Evolutionary conservation across 164 flowering plant genomes (phyloP).

Genomic region (Umbilicus rupestris): DNA sequence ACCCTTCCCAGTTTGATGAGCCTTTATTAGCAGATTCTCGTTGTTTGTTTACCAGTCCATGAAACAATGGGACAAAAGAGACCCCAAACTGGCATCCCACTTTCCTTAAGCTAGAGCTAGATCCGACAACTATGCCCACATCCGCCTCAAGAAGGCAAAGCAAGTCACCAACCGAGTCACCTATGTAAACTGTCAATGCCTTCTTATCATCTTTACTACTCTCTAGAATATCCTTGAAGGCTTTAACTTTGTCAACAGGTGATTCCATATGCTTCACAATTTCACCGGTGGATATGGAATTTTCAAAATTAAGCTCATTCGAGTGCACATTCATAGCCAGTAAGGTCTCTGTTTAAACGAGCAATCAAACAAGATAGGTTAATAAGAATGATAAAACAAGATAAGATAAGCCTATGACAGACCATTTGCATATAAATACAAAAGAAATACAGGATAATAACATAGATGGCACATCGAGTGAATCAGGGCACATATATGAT

Average conservation of each 20-base stretch:
- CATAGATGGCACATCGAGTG: not conserved
- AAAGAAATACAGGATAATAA: too few species aligned
- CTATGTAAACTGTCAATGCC: constrained; percentile 42
- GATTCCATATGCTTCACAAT: constrained; percentile 40
- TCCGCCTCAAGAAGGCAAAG: constrained; percentile 64
- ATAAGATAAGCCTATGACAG: too few species aligned
- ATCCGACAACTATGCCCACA: constrained; percentile 54
- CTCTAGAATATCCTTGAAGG: constrained; percentile 24
- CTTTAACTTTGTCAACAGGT: constrained; percentile 47
- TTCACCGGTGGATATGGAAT: constrained; percentile 43
- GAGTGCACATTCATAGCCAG: constrained; percentile 30
- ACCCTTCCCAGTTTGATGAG: constrained; percentile 32
- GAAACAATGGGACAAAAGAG: constrained; percentile 45
- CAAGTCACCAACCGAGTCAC: constrained; percentile 57
- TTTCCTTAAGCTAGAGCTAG: constrained; percentile 50
- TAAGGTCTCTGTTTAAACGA: constrained; percentile 31
- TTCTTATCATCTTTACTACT: constrained; percentile 17
- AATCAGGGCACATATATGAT: not conserved
- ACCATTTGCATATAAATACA: too few species aligned
- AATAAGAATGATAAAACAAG: not conserved
- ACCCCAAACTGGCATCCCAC: constrained; percentile 50
- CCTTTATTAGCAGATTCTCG: constrained; percentile 22
- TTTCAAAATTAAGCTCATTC: constrained; percentile 43
- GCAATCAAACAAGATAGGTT: not conserved
- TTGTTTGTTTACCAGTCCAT: constrained; percentile 46